Percentiles rank a stretch among this genome's conserved stretches.
phyloP scores from a whole-genome alignment of 345 rosid genomes.

The Orychophragmus violaceus region DNA sequence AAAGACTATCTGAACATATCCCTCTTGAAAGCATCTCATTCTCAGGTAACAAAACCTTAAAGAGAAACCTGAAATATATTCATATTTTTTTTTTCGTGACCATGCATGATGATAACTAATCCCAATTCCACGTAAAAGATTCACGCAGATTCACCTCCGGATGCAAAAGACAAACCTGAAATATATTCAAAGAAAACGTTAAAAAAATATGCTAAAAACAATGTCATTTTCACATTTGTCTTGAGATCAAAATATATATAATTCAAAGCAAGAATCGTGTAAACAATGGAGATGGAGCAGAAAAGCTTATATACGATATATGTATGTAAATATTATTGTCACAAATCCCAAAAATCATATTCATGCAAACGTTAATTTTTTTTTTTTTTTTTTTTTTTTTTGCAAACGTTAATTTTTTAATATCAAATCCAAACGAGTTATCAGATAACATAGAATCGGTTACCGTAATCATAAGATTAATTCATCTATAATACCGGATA shows the following conservation, averaged over 20 bases:
- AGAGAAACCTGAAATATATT: too few relatives aligned
- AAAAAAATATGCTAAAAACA: too few relatives aligned
- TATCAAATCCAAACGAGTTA: not conserved
- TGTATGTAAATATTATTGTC: too few relatives aligned
- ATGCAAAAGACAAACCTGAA: too few relatives aligned
- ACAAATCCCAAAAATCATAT: not conserved
- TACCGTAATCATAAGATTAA: not conserved
- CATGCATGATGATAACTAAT: too few relatives aligned
- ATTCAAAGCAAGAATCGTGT: not conserved
- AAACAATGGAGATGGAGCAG: not conserved
- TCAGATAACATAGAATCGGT: not conserved
- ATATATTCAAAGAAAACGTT: too few relatives aligned
- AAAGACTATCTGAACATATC: not conserved
- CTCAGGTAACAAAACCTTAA: not conserved
- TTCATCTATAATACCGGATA: not conserved
- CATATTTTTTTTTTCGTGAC: too few relatives aligned
- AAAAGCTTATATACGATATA: not conserved
- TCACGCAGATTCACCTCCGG: too few relatives aligned
- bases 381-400: too few relatives aligned
- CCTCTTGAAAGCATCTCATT: not conserved
- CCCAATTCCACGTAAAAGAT: too few relatives aligned
- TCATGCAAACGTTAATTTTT: not conserved
- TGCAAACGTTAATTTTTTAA: not conserved
- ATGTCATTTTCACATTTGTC: not conserved
- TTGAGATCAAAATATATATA: not conserved